Evolutionary conservation across 805 yeast genomes (phyloP), one percentile per base, ranked within the genome.

Genomic region (Lachancea sp.): DNA sequence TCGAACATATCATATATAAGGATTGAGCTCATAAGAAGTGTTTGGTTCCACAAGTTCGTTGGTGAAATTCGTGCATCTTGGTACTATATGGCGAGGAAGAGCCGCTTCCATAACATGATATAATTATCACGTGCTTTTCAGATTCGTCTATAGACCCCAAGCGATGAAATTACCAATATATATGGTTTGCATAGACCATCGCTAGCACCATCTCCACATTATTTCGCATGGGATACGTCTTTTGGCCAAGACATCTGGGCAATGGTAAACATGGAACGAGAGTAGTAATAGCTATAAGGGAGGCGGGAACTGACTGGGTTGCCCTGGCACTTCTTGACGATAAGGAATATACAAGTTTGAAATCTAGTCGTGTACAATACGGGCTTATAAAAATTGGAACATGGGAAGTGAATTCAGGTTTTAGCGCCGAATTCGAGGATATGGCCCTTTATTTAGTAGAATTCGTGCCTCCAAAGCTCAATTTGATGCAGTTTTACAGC

Each of bases 401-500:
- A 9, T 29, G 36, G 19, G 28, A 40, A 5, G 4, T 5, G 6
- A 16, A n/a, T 15, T 29, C 24, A 8, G 38, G 31, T 3, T 29
- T 33, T 9, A 16, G 17, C 3, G 47, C 55, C 49, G 23, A 35
- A 2, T 41, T 50, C 6, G 17, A 38, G 4, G 8, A 21, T 2
- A 35, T 40, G 15, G 36, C 43, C 2, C 37, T 49, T 8, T 50
- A 36, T n/a, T 44, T 78, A 2, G 61, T 82, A 3, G 50, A 72
- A n/a, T 88, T 77, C 55, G 72, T 74, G 19, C 82, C 92, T 1
- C 97, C 97, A 0, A 71, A 74, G 32, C 75, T 82, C 15, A 69
- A 69, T 21, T 72, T 75, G 43, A 70, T 89, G 69, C 95, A 88
- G 49, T 86, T 83, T 56, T 82, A 77, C 48, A 80, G 96, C 0